Percentiles rank a stretch among this genome's conserved stretches.
Conservation (phyloP, 2,329 filamentous ascomycete genomes). For the Albifimbria verrucaria region DNA sequence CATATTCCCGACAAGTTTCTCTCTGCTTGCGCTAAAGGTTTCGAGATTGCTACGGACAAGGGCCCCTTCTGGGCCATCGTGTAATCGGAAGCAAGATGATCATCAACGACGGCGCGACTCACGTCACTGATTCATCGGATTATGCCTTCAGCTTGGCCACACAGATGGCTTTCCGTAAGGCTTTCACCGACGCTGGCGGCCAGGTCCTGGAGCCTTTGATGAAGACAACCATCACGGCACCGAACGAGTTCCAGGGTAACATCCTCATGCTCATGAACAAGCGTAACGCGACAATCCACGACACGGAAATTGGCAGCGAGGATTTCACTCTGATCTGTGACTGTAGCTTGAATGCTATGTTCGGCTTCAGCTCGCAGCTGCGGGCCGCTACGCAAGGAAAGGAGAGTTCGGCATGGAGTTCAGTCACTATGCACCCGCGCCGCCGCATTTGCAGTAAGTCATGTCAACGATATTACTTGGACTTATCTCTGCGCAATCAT, state of each 20-base stretch:
- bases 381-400: constrained; percentile 95
- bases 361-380: constrained; percentile 89
- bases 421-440: constrained; percentile 86
- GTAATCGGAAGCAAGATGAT: constrained; percentile 90
- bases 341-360: constrained; percentile 95
- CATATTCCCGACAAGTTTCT: constrained; percentile 95
- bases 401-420: constrained; percentile 99
- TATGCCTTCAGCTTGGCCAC: constrained; percentile 93
- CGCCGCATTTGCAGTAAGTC: constrained; percentile 82
- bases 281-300: constrained; percentile 89
- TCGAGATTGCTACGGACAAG: constrained; percentile 76
- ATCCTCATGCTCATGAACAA: constrained; percentile 96
- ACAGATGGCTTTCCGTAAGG: constrained; percentile 94
- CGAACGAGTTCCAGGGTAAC: constrained; percentile 95
- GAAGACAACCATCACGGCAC: constrained; percentile 96
- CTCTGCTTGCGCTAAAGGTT: constrained; percentile 92
- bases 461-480: background rate
- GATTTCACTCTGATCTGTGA: constrained; percentile 92
- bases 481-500: background rate
- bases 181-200: constrained; percentile 76
- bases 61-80: constrained; percentile 91
- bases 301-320: constrained; percentile 89
- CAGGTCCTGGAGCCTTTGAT: constrained; percentile 92
- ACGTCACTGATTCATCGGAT: constrained; percentile 97
- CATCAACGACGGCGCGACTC: constrained; percentile 92